Percentiles rank a stretch among this genome's conserved stretches.
These are phyloP conservation scores for Solanum etuberosum DNA, from an alignment of 257 asterid species.

Conservation along the genomic window DNA sequence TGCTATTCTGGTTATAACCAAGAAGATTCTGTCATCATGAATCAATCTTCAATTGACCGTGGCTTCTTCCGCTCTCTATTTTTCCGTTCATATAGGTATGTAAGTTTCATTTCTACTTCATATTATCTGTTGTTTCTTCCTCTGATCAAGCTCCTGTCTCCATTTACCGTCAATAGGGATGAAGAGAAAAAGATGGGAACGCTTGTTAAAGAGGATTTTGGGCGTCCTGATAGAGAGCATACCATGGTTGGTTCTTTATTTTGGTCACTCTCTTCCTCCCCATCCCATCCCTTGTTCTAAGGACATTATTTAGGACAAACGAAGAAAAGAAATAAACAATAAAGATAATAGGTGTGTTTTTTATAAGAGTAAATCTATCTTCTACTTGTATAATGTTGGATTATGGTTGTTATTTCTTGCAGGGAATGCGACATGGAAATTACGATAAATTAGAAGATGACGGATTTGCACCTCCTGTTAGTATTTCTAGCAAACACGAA, in stretches of 20 bases:
- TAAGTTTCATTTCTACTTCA: background rate
- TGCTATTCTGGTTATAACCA: conserved; percentile 97
- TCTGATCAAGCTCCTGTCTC: background rate
- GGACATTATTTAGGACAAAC: background rate
- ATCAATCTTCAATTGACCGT: conserved; percentile 92
- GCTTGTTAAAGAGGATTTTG: conserved; percentile 90
- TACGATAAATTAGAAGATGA: conserved; percentile 92
- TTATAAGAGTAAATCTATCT: background rate
- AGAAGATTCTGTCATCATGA: conserved; percentile 97
- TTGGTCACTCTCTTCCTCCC: background rate
- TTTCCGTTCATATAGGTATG: conserved; percentile 61
- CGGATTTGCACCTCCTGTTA: conserved; percentile 83
- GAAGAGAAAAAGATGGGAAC: conserved; percentile 99
- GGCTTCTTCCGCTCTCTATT: conserved; percentile 91
- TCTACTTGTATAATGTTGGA: background rate
- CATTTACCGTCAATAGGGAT: conserved; percentile 20
- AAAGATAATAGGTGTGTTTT: background rate
- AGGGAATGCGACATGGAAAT: conserved; percentile 93
- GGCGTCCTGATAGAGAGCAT: conserved; percentile 80
- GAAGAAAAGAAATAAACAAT: background rate
- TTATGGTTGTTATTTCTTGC: background rate
- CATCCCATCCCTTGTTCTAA: background rate
- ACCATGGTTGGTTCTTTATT: conserved; percentile 36
- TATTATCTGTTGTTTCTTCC: background rate
- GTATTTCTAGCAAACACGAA: background rate